These are phyloP conservation scores for Ustilago trichophora DNA, from an alignment of 1,284 basidiomycete species.

Conservation along the genomic window DNA sequence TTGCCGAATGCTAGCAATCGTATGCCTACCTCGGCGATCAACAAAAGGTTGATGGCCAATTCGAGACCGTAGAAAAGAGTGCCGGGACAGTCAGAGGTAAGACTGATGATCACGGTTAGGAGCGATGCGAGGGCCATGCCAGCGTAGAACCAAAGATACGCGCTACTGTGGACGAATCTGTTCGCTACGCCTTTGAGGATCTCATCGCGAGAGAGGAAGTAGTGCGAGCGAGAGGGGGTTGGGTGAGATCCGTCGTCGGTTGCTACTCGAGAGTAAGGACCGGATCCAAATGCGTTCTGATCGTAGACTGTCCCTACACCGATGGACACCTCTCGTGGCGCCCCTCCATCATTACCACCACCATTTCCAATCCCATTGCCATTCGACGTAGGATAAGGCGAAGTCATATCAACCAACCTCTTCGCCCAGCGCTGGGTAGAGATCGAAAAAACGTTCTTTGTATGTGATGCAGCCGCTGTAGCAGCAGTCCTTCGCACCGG, in stretches of 20 bases:
- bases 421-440: slow-evolving; percentile 46
- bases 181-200: slow-evolving; percentile 65
- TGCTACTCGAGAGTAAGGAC: slow-evolving; percentile 15
- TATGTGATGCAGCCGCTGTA: slow-evolving; percentile 17
- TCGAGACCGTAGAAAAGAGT: slow-evolving; percentile 62
- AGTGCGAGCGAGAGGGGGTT: slow-evolving; percentile 47
- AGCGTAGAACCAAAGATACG: slow-evolving; percentile 64
- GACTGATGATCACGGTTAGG: slow-evolving; percentile 58
- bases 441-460: slow-evolving; percentile 48
- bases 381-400: slow-evolving; percentile 8
- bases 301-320: slow-evolving; percentile 43
- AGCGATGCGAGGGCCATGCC: slow-evolving; percentile 62
- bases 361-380: no score
- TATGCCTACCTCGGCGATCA: slow-evolving; percentile 63
- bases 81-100: slow-evolving; percentile 60
- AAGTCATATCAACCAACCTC: slow-evolving; percentile 30
- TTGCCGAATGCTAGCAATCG: slow-evolving; percentile 61
- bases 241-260: slow-evolving; percentile 1
- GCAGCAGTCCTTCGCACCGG: slow-evolving; percentile 35
- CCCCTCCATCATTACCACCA: neutral
- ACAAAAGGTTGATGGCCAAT: slow-evolving; percentile 58
- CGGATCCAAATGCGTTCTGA: slow-evolving; percentile 19
- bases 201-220: slow-evolving; percentile 58
- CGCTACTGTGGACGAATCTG: slow-evolving; percentile 63
- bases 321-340: slow-evolving; percentile 22